Base-by-base conservation (phyloP, 345 rosid species). In the Brassica incana region DNA sequence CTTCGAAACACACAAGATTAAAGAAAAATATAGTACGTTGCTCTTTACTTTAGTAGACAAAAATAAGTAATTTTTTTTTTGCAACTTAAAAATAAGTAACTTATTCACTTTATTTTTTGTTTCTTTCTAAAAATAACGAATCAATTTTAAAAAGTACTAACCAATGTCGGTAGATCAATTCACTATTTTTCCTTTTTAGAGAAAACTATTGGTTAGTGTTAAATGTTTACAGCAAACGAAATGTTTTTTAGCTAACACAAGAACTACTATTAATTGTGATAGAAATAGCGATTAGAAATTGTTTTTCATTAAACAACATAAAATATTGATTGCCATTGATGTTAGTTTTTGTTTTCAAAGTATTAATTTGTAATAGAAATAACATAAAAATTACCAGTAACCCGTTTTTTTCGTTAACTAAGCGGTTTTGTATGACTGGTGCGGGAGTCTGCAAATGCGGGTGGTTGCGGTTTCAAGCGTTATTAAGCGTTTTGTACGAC, bases 1-100 rank as follows among this genome's bases (percentile, higher is more conserved):
- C 45, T 78, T 72, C 61, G 71, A 65, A 62, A 70, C 15, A 63
- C 65, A 71, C 71, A 71, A 65, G 14, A 32, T 5, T 32, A 54
- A 54, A 16, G 20, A 16, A 52, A 33, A 35, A 48, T 48, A 5
- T 33, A 35, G 66, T 36, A 78, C 32, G 30, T 62, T 63, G 11
- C 45, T 12, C 62, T 61, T 45, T 52, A 52, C 20, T 52, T 54
- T 5, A 1, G 5, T 54, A 16, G 25, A 15, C 3, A 54, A 4
- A 72, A 6, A 72, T 6, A 23, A 20, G 54, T 64, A 72, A 48
- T 8, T 6, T 6, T 8, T 8, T 38, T 38, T 8, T 8, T 1
- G 2, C 2, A 36, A 38, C 23, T 20, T 20, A 52, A 3, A 71
- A 6, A 72, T 5, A 23, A 20, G 54, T 64, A 71, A 50, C 4